Evolutionary conservation across 345 rosid species (phyloP).

Genomic region (Eucalyptus polyanthemos): DNA sequence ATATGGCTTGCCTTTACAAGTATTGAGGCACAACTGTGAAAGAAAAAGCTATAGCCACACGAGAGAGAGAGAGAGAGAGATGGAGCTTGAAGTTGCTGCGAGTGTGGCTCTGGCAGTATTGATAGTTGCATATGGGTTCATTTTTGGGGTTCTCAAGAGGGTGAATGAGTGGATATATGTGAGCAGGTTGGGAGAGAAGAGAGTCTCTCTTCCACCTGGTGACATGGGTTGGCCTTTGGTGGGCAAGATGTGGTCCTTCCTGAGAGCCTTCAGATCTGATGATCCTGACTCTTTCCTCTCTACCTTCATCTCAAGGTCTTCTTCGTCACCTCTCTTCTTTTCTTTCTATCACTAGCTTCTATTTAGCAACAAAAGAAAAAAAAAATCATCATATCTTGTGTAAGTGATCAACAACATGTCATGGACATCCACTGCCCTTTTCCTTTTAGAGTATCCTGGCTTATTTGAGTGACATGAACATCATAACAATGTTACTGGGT

Average conservation of each 20-base stretch:
- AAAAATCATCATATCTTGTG: too few species aligned
- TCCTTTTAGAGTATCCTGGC: too few species aligned
- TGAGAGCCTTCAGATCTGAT: slow-evolving; percentile 26
- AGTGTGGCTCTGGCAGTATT: not conserved
- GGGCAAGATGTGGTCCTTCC: slow-evolving; percentile 34
- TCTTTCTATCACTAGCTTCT: not conserved
- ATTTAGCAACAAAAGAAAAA: too few species aligned
- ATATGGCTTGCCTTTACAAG: not conserved
- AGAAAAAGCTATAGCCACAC: too few species aligned
- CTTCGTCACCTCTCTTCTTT: not conserved
- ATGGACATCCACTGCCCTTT: too few species aligned
- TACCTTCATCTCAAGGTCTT: slow-evolving; percentile 9
- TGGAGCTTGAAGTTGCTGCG: not conserved
- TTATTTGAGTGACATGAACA: too few species aligned
- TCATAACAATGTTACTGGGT: too few species aligned
- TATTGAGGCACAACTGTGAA: not conserved
- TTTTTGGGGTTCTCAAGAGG: slow-evolving; percentile 10
- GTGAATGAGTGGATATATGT: slow-evolving; percentile 20
- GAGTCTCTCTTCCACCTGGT: slow-evolving; percentile 27
- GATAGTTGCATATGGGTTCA: not conserved
- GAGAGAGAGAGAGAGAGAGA: not conserved
- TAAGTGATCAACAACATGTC: too few species aligned
- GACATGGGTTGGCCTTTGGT: slow-evolving; percentile 35
- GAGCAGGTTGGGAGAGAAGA: slow-evolving; percentile 15
- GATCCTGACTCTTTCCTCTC: slow-evolving; percentile 28